phyloP scores from a whole-genome alignment of 108 stramenopile species.

The Tribonema minus region DNA sequence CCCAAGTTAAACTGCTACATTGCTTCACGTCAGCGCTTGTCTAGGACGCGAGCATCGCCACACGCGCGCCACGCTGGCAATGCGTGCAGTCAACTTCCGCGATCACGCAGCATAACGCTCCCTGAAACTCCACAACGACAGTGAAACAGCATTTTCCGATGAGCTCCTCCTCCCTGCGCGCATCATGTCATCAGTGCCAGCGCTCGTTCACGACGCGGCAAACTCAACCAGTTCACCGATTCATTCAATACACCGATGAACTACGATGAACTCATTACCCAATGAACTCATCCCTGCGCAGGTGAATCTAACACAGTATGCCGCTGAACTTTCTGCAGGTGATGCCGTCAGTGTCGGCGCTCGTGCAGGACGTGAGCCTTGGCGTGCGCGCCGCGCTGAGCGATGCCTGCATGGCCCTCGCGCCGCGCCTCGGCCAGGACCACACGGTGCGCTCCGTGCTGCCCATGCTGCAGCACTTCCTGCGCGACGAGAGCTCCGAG shows the following conservation, averaged over 20 bases:
- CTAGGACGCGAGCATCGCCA: constrained; percentile 30
- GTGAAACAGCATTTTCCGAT: no score
- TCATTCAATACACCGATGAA: no score
- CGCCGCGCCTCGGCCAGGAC: constrained; percentile 42
- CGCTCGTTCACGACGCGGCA: no score
- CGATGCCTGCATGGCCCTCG: constrained; percentile 42
- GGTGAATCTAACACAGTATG: no score
- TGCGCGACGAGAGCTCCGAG: constrained; percentile 37
- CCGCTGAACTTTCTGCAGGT: constrained; percentile 1
- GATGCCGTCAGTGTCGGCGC: constrained; percentile 37
- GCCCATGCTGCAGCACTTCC: constrained; percentile 37
- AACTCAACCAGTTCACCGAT: no score
- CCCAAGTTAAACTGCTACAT: background rate
- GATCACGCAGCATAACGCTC: no score
- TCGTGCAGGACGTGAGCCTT: constrained; percentile 35
- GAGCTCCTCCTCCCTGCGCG: no score
- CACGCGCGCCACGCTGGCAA: constrained; percentile 22
- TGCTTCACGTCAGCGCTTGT: constrained; percentile 6
- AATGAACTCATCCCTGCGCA: no score
- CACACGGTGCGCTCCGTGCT: constrained; percentile 38
- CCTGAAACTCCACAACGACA: no score
- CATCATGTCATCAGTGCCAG: no score
- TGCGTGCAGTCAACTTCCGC: no score
- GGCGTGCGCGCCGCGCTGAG: constrained; percentile 32
- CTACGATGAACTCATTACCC: no score